Evolutionary conservation across 805 yeast species (phyloP).

Genomic region (Cyberlindnera xylosilytica): DNA sequence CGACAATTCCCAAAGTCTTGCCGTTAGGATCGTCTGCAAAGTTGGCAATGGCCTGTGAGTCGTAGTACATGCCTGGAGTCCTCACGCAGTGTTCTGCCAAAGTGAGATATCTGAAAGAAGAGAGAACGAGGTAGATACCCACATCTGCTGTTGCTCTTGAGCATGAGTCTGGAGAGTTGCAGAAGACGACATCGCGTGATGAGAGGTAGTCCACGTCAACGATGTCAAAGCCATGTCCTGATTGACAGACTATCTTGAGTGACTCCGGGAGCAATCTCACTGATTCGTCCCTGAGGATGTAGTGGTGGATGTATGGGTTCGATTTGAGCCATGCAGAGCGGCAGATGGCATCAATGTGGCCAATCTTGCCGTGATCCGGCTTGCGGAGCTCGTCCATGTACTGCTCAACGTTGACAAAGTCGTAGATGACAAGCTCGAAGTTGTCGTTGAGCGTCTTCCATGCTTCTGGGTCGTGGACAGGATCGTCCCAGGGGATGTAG

Average conservation of each 20-base stretch:
- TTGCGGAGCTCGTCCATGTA: constrained; percentile 34
- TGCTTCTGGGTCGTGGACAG: constrained; percentile 35
- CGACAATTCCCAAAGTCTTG: constrained; percentile 43
- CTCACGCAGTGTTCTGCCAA: constrained; percentile 38
- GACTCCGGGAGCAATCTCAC: constrained; percentile 32
- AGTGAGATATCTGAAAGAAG: constrained; percentile 34
- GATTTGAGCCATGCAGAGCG: constrained; percentile 39
- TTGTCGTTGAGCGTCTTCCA: constrained; percentile 36
- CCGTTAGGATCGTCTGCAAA: constrained; percentile 40
- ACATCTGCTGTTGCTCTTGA: constrained; percentile 40
- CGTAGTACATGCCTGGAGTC: constrained; percentile 31
- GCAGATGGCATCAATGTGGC: constrained; percentile 35
- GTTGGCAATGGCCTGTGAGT: constrained; percentile 30
- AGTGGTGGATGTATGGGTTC: constrained; percentile 36
- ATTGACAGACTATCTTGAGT: constrained; percentile 34
- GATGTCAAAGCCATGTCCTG: constrained; percentile 40
- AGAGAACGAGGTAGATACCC: constrained; percentile 32
- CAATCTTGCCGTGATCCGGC: constrained; percentile 34
- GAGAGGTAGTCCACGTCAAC: constrained; percentile 37
- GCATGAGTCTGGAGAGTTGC: constrained; percentile 39
- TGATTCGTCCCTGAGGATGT: constrained; percentile 33
- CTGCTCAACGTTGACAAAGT: constrained; percentile 33
- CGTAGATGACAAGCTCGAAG: constrained; percentile 34
- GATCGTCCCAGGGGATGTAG: constrained; percentile 37
- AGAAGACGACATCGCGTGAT: constrained; percentile 32